Conservation (phyloP, 78 protist genomes). For the Dictyostelium intermedium region DNA sequence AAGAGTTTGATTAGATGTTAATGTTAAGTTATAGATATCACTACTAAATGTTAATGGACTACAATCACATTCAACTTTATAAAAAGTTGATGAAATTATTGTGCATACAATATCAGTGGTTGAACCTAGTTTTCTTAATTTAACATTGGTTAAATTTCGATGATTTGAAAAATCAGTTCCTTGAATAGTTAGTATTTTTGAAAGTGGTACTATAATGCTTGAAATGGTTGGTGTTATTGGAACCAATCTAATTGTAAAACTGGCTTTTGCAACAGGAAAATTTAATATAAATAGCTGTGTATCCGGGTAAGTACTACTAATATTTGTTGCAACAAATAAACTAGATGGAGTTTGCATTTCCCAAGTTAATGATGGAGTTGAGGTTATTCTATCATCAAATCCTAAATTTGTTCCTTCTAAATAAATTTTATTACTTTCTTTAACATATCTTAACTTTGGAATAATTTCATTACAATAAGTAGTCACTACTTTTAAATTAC, state of each 20-base stretch:
- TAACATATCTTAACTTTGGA: background rate
- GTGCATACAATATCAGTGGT: background rate
- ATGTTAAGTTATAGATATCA: background rate
- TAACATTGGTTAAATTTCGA: background rate
- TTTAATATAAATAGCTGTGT: background rate
- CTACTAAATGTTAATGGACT: background rate
- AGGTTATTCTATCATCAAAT: background rate
- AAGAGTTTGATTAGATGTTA: background rate
- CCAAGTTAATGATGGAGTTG: background rate
- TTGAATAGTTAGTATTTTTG: background rate
- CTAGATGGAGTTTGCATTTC: background rate
- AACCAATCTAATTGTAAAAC: background rate
- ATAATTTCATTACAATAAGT: background rate
- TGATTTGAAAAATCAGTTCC: background rate
- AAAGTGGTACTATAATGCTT: background rate
- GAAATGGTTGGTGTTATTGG: background rate
- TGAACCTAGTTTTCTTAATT: background rate
- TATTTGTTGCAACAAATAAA: background rate
- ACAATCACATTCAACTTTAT: background rate
- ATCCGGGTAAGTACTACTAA: background rate
- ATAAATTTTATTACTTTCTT: background rate
- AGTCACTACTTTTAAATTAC: too few relatives aligned
- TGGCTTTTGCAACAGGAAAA: background rate
- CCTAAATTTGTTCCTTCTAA: constrained; percentile 8
- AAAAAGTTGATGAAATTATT: background rate